Evolutionary conservation across 1,139 yeast genomes (phyloP).

Genomic region (Protomyces inundatus): DNA sequence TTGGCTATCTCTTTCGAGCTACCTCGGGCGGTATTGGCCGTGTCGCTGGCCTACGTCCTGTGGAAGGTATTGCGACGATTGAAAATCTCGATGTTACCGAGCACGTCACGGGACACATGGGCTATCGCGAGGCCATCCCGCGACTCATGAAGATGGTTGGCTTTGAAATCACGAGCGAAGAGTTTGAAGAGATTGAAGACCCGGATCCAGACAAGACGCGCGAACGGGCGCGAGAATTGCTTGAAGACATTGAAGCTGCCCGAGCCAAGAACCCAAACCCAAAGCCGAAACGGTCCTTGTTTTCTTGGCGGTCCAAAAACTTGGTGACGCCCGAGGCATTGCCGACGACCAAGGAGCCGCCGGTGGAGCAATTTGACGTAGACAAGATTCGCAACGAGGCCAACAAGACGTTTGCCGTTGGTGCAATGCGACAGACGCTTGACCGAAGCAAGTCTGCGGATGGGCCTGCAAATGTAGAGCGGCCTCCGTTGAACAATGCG

Average conservation of each 20-base stretch:
- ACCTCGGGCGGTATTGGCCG: slow-evolving; percentile 89
- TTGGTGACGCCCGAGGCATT: slow-evolving; percentile 22
- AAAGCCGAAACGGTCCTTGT: slow-evolving; percentile 21
- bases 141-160: slow-evolving; percentile 61
- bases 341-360: background rate
- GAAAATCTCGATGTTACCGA: slow-evolving; percentile 87
- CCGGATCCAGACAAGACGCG: slow-evolving; percentile 87
- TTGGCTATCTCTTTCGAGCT: slow-evolving; percentile 91
- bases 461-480: background rate
- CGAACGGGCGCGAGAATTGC: slow-evolving; percentile 38
- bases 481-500: background rate
- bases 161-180: slow-evolving; percentile 82
- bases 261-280: slow-evolving; percentile 39
- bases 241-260: slow-evolving; percentile 36
- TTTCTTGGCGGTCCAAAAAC: slow-evolving; percentile 10
- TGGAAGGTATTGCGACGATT: slow-evolving; percentile 56
- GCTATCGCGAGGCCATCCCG: slow-evolving; percentile 90
- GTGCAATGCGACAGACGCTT: background rate
- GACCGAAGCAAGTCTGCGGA: background rate
- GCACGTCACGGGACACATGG: slow-evolving; percentile 90
- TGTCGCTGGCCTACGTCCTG: slow-evolving; percentile 83
- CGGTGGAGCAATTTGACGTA: slow-evolving; percentile 5
- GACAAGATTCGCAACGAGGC: slow-evolving; percentile 17
- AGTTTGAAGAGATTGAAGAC: slow-evolving; percentile 91
- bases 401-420: background rate